Conservation (phyloP, 169 alveolate species). For the Eimeria brunetti region DNA sequence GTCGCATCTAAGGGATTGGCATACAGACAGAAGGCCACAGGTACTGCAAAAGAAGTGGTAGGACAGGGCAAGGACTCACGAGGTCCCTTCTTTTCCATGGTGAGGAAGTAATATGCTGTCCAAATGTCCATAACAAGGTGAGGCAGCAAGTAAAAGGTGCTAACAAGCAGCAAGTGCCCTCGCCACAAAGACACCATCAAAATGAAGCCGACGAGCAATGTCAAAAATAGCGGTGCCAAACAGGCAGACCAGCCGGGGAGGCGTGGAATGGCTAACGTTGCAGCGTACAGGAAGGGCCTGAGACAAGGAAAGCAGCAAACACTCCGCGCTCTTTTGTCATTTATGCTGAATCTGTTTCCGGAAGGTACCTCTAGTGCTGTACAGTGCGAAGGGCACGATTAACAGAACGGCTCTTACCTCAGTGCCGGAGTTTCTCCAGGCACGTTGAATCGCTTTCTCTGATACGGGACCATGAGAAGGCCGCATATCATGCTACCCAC, state of each 20-base stretch:
- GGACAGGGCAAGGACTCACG: slow-evolving; percentile 41
- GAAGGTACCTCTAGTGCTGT: neutral
- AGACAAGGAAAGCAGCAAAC: neutral
- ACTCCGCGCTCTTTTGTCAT: neutral
- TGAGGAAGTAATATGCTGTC: slow-evolving; percentile 69
- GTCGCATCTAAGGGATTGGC: neutral
- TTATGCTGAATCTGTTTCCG: neutral
- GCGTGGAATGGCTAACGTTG: slow-evolving; percentile 49
- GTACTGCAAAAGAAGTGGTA: neutral
- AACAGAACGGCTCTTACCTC: slow-evolving; percentile 19
- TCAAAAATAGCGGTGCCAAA: slow-evolving; percentile 54
- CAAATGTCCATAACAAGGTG: slow-evolving; percentile 70
- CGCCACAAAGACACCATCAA: slow-evolving; percentile 34
- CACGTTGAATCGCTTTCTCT: slow-evolving; percentile 63
- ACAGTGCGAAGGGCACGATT: neutral
- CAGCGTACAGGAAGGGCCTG: slow-evolving; percentile 62
- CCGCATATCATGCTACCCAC: slow-evolving; percentile 67
- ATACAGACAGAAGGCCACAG: neutral
- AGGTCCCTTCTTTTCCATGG: slow-evolving; percentile 66
- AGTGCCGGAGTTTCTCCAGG: slow-evolving; percentile 69
- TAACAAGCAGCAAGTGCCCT: slow-evolving; percentile 46
- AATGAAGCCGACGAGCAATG: slow-evolving; percentile 23
- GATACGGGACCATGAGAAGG: slow-evolving; percentile 76
- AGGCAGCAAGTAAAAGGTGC: slow-evolving; percentile 64
- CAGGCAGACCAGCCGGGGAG: slow-evolving; percentile 73